Evolutionary conservation across 1,139 yeast genomes (phyloP), one percentile per base, ranked within the genome.

Genomic region (Hemisphaericaspora xylofermentans): DNA sequence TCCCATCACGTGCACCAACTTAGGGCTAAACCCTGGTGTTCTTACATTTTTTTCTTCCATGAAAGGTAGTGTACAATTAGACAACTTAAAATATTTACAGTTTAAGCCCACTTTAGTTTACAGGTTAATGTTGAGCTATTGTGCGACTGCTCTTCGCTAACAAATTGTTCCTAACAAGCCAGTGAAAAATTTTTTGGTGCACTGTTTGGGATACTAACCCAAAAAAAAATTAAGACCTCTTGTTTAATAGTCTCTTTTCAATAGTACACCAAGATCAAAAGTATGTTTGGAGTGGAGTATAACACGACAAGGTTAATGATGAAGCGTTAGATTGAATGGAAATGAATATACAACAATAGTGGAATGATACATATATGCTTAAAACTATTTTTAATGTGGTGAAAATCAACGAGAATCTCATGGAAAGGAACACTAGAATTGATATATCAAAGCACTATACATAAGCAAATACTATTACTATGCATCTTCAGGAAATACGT

Each of bases 21-120:
- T 48, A 53, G 57, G 57, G 56, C 52, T 44, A 31, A 32, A 44
- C 45, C 53, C 55, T 48, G 14, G 8, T 19, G 35, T 19, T 27
- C 35, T n/a, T 6, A 24, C 10, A 6, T 12, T 8, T 24, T 24
- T 24, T 24, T 24, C 10, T 12, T 10, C n/a, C 10, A 10, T 8
- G n/a, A 24, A 24, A 24, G 26, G 26, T 24, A 24, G 26, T 24
- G 26, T 12, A n/a, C 6, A 24, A 6, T 7, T 12, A n/a, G 4
- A 24, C 7, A 24, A 24, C 4, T 24, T 12, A 7, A n/a, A 26
- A n/a, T 6, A 5, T 26, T 13, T 26, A 26, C 29, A 26, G 29
- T 9, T 26, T 26, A 26, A 5, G 9, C 8, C 9, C 4, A 5
- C 16, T 13, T 13, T 26, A 5, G 4, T 26, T 26, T 26, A 13